phyloP scores from a whole-genome alignment of 1,284 basidiomycete species.

The Mycosarcoma maydis region DNA sequence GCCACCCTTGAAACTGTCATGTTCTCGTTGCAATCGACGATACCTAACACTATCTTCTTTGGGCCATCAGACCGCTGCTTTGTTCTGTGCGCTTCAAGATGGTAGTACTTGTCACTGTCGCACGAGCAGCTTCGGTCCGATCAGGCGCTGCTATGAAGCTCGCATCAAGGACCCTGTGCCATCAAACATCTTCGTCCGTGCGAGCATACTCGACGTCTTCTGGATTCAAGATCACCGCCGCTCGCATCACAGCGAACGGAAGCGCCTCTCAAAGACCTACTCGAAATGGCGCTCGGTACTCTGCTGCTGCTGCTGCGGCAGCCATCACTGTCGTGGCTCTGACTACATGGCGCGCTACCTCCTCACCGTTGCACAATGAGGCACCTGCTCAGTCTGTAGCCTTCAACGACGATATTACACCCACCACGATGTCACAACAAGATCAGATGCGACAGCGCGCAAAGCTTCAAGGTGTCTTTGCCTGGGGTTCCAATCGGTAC shows the following conservation, averaged over 20 bases:
- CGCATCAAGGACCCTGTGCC: conserved; percentile 1
- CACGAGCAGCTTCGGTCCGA: conserved; percentile 9
- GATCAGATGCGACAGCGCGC: conserved; percentile 57
- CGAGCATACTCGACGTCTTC: conserved; percentile 25
- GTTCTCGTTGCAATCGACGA: not conserved
- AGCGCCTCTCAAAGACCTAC: conserved; percentile 1
- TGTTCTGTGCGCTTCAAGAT: not conserved
- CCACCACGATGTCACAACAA: conserved; percentile 51
- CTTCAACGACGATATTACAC: conserved; percentile 19
- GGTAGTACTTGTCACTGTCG: conserved; percentile 13
- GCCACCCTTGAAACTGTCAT: conserved; percentile 3
- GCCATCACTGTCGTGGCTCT: conserved; percentile 19
- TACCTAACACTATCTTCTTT: not conserved
- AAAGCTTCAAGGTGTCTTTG: conserved; percentile 51
- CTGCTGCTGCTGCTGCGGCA: conserved; percentile 7
- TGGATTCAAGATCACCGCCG: not conserved
- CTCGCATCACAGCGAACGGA: conserved; percentile 1
- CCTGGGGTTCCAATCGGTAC: conserved; percentile 61
- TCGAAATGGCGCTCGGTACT: conserved; percentile 1
- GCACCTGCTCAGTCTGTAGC: conserved; percentile 27
- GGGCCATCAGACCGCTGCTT: too few relatives aligned
- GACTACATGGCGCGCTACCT: conserved; percentile 28
- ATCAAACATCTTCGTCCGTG: conserved; percentile 4
- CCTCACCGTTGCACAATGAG: conserved; percentile 29
- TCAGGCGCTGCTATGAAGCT: conserved; percentile 4